Evolutionary conservation across 1,284 basidiomycete genomes (phyloP).

Genomic region (Tremellales sp.): DNA sequence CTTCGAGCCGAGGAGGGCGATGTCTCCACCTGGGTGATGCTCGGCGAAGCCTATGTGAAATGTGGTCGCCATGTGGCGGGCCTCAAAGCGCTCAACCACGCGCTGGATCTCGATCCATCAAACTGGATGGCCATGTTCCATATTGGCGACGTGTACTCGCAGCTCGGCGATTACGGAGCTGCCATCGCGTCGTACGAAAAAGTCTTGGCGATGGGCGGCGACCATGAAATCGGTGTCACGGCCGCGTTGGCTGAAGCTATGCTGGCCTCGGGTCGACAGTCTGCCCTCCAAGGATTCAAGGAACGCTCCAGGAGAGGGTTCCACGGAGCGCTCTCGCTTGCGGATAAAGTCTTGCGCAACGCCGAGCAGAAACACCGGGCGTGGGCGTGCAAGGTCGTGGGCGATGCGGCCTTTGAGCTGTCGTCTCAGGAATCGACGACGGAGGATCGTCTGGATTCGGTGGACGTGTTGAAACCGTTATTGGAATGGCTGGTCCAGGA

Average conservation of each 20-base stretch:
- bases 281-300: conserved; percentile 66
- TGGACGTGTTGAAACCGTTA: conserved; percentile 30
- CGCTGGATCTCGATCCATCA: conserved; percentile 62
- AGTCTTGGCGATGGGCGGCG: conserved; percentile 54
- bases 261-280: conserved; percentile 65
- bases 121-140: conserved; percentile 85
- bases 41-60: conserved; percentile 87
- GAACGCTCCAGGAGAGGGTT: conserved; percentile 72
- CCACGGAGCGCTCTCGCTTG: conserved; percentile 57
- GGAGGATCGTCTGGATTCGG: conserved; percentile 33
- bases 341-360: conserved; percentile 58
- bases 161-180: conserved; percentile 69
- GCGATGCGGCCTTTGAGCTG: conserved; percentile 70
- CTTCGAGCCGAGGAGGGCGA: conserved; percentile 77
- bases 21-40: conserved; percentile 74
- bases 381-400: conserved; percentile 80
- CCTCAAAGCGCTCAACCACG: conserved; percentile 76
- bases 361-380: conserved; percentile 58
- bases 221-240: conserved; percentile 64
- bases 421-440: conserved; percentile 49
- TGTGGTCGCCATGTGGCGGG: conserved; percentile 86
- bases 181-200: conserved; percentile 66
- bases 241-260: conserved; percentile 71
- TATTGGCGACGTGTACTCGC: conserved; percentile 78
- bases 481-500: conserved; percentile 40